Conservation (phyloP, 306 rosid species). For the Hippophae rhamnoides region DNA sequence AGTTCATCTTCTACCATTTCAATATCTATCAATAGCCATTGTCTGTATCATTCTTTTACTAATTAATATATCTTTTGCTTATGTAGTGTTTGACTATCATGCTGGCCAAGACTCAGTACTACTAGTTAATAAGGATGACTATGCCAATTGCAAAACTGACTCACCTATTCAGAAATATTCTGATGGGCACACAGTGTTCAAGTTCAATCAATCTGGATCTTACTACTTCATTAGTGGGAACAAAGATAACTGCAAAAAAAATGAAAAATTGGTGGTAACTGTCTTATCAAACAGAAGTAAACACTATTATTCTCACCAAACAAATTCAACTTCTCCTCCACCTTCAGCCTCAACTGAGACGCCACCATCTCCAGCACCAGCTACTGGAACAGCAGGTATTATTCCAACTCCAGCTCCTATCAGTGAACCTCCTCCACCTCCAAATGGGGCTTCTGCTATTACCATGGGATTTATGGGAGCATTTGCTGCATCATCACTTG, state of each 20-base stretch:
- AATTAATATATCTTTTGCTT: no score
- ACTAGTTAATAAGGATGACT: constrained; percentile 50
- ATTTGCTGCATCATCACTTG: constrained; percentile 42
- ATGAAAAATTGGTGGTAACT: constrained; percentile 61
- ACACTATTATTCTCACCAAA: constrained; percentile 20
- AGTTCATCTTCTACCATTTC: neutral
- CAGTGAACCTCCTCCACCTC: constrained; percentile 38
- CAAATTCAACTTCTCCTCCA: constrained; percentile 29
- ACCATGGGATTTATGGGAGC: constrained; percentile 51
- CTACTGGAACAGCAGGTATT: constrained; percentile 23
- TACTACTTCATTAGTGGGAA: constrained; percentile 72
- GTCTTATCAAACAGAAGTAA: constrained; percentile 64
- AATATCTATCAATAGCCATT: no score
- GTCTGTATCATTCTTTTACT: no score
- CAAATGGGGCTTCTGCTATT: constrained; percentile 45
- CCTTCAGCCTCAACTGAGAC: constrained; percentile 27
- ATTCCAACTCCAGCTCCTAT: constrained; percentile 42
- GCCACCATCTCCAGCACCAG: constrained; percentile 33
- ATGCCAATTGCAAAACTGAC: constrained; percentile 54
- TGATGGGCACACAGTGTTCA: constrained; percentile 68
- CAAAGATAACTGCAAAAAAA: constrained; percentile 57
- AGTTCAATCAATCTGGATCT: constrained; percentile 48
- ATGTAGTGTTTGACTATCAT: constrained; percentile 63
- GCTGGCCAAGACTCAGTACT: constrained; percentile 73
- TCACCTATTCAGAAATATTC: constrained; percentile 28